Percentiles rank a stretch among this genome's conserved stretches.
phyloP scores from a whole-genome alignment of 31 red algal genomes.

The Porphyra umbilicalis region DNA sequence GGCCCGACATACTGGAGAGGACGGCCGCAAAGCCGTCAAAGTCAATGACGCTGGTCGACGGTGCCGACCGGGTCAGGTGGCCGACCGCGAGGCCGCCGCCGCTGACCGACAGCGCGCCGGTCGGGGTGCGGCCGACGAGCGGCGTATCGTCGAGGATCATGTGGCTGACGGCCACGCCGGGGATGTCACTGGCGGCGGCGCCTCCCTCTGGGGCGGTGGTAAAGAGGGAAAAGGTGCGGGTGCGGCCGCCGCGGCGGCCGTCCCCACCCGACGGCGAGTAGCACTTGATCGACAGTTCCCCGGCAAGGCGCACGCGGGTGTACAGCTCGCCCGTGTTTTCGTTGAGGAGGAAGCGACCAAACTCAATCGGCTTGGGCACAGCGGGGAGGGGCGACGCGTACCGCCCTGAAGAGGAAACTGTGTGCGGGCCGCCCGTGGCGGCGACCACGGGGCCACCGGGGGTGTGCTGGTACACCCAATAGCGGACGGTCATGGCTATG shows the following conservation, averaged over 20 bases:
- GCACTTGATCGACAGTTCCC: neutral
- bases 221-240: neutral
- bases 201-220: neutral
- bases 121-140: neutral
- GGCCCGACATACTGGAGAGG: neutral
- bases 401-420: neutral
- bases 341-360: neutral
- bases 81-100: neutral
- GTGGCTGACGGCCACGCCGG: neutral
- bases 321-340: neutral
- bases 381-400: neutral
- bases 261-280: neutral
- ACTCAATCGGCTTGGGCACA: neutral
- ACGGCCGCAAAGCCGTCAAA: neutral
- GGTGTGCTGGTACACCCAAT: neutral
- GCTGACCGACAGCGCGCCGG: neutral
- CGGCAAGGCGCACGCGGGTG: neutral
- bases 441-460: neutral
- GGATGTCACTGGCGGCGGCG: neutral
- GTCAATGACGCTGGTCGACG: neutral
- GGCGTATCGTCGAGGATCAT: neutral
- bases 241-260: neutral
- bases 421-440: neutral
- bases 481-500: neutral
- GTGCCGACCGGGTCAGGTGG: neutral